Evolutionary conservation across 148 eudicot species (phyloP), one percentile per base, ranked within the genome.

Genomic region (Persicaria tinctoria): DNA sequence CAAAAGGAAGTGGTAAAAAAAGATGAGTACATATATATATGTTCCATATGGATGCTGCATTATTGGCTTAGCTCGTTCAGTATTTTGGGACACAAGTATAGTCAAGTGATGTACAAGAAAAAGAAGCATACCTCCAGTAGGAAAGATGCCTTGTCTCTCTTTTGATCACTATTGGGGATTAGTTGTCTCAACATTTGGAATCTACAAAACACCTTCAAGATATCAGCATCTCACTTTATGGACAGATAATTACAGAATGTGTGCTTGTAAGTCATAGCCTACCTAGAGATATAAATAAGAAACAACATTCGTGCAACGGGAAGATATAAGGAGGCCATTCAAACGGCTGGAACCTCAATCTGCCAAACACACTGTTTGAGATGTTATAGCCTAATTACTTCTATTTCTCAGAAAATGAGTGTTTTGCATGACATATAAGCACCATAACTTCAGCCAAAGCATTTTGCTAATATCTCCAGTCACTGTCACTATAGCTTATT

Each of bases 111-210:
- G 17, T 4, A 73, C 48, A 78, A 44, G 18, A 72, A 53, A 55
- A 32, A 66, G 41, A 17, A 75, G 75, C 53, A 32, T 72, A 93
- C 98, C 98, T 93, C 98, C 83, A 93, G 79, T 78, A 93, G 81
- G 47, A 93, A 88, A 6, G 98, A 89, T 76, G 98, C 98, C 77
- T 88, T 93, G 79, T 93, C 98, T 68, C 95, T 86, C 86, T 89
- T 93, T 80, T 91, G 97, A 79, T 93, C 97, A 86, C 86, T 93
- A 63, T 91, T 86, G 69, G 98, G 98, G 74, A 93, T 88, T 27
- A 93, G 85, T 72, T 89, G 88, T 84, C 83, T 88, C 82, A 93
- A 85, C 81, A 87, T 86, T 81, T 88, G 98, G 84, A 93, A 93
- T 82, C 98, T 91, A 88, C 64, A 85, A 38, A 51, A 44, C 14